These are phyloP conservation scores for Magnusiomyces suaveolens DNA, from an alignment of 1,139 yeast genomes.

Conservation along the genomic window DNA sequence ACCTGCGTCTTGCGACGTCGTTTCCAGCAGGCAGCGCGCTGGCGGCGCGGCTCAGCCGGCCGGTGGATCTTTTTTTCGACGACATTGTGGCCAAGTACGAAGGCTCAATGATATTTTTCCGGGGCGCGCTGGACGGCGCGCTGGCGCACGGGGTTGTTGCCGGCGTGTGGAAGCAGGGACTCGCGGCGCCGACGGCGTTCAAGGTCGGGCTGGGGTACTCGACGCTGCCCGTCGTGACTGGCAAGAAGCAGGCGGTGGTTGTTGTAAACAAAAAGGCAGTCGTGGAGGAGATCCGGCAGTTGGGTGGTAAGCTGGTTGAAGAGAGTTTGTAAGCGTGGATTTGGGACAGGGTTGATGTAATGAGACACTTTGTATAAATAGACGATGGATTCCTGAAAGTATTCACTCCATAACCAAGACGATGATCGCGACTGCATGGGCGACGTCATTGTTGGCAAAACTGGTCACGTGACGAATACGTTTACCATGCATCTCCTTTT, in stretches of 20 bases:
- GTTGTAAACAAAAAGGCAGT: constrained; percentile 66
- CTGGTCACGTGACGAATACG: too few relatives aligned
- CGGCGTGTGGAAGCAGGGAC: constrained; percentile 69
- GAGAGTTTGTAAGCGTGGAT: too few relatives aligned
- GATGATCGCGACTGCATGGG: too few relatives aligned
- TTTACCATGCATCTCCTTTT: too few relatives aligned
- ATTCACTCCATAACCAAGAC: too few relatives aligned
- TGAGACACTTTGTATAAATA: too few relatives aligned
- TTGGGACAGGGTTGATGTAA: background rate
- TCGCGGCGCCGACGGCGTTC: constrained; percentile 47
- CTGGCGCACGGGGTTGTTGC: constrained; percentile 45
- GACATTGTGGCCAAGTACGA: constrained; percentile 34
- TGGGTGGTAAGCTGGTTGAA: constrained; percentile 57
- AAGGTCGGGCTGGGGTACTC: constrained; percentile 74
- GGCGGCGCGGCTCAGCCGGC: background rate
- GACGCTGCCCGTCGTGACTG: constrained; percentile 43
- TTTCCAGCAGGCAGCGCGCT: constrained; percentile 15
- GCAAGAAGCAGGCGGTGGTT: constrained; percentile 31
- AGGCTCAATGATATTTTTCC: constrained; percentile 47
- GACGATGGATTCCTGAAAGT: too few relatives aligned
- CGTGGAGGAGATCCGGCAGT: constrained; percentile 56
- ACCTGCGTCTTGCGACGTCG: constrained; percentile 34
- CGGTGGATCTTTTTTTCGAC: constrained; percentile 24
- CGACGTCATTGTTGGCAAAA: too few relatives aligned
- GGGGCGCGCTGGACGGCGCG: constrained; percentile 20